These are phyloP conservation scores for Podospora australis DNA, from an alignment of 495 filamentous ascomycete genomes.

Conservation along the genomic window DNA sequence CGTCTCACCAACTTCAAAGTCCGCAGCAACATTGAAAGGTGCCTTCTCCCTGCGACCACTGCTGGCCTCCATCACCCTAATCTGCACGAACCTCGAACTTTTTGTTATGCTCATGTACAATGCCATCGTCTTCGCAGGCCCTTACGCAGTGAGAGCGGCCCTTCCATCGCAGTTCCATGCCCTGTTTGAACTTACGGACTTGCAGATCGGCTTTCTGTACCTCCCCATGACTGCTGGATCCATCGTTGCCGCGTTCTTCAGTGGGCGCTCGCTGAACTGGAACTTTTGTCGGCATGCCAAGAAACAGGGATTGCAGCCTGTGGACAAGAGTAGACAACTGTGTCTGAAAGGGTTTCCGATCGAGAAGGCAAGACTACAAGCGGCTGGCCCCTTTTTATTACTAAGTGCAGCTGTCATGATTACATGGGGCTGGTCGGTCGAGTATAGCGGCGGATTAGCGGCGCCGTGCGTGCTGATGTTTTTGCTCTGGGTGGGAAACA, in stretches of 20 bases:
- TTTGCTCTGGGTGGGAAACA: conserved; percentile 42
- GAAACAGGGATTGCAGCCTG: conserved; percentile 29
- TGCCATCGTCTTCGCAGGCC: conserved; percentile 51
- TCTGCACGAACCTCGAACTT: conserved; percentile 55
- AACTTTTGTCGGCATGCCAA: conserved; percentile 44
- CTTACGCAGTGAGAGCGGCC: conserved; percentile 49
- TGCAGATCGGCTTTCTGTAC: conserved; percentile 52
- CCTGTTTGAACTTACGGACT: conserved; percentile 50
- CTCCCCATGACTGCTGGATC: conserved; percentile 54
- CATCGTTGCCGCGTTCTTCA: conserved; percentile 51
- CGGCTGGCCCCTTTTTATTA: conserved; percentile 42
- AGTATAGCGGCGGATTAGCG: conserved; percentile 25
- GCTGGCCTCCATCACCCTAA: conserved; percentile 30
- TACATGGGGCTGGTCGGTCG: conserved; percentile 52
- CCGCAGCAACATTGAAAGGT: not conserved
- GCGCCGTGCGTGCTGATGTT: conserved; percentile 47
- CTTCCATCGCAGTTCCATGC: conserved; percentile 40
- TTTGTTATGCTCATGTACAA: conserved; percentile 50
- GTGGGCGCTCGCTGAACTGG: conserved; percentile 46
- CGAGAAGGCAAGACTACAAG: conserved; percentile 53
- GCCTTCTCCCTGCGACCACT: not conserved
- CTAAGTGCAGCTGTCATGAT: conserved; percentile 33
- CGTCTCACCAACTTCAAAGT: not conserved
- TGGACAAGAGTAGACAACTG: conserved; percentile 40
- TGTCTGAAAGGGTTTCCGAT: conserved; percentile 56